These are phyloP conservation scores for Agastache rugosa DNA, from an alignment of 257 asterid species.

Conservation along the genomic window DNA sequence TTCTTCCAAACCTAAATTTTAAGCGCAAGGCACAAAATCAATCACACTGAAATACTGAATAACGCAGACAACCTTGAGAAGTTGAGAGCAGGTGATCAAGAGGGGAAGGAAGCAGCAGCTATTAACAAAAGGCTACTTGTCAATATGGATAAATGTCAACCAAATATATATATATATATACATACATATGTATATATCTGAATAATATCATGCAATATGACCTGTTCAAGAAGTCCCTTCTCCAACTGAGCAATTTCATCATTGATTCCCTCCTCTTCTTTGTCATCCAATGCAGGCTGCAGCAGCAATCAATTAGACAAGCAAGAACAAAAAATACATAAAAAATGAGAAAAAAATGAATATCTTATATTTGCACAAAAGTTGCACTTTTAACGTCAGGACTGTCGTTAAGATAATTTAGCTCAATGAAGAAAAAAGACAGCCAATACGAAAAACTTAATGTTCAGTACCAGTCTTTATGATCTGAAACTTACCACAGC, in stretches of 20 bases:
- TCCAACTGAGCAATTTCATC: constrained; percentile 74
- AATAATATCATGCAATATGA: constrained; percentile 34
- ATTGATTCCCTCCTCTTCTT: constrained; percentile 70
- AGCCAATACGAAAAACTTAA: constrained; percentile 12
- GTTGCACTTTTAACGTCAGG: constrained; percentile 16
- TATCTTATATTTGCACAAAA: neutral
- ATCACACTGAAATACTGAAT: constrained; percentile 28
- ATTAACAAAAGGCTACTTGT: neutral
- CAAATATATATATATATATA: neutral
- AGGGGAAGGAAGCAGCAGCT: neutral
- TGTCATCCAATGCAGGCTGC: constrained; percentile 91
- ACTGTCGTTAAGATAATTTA: constrained; percentile 31
- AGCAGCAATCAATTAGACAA: constrained; percentile 31
- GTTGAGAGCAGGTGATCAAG: neutral
- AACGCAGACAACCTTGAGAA: constrained; percentile 2
- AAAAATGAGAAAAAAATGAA: neutral
- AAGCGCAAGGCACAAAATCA: constrained; percentile 36
- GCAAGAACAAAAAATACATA: neutral
- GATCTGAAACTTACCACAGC: constrained; percentile 71
- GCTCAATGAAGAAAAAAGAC: constrained; percentile 15
- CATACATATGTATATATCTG: neutral
- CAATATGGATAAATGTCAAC: neutral
- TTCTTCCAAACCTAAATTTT: constrained; percentile 62
- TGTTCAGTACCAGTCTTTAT: constrained; percentile 16
- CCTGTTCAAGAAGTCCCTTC: constrained; percentile 74